Conservation (phyloP, 2,329 filamentous ascomycete genomes). For the Boeremia exigua region DNA sequence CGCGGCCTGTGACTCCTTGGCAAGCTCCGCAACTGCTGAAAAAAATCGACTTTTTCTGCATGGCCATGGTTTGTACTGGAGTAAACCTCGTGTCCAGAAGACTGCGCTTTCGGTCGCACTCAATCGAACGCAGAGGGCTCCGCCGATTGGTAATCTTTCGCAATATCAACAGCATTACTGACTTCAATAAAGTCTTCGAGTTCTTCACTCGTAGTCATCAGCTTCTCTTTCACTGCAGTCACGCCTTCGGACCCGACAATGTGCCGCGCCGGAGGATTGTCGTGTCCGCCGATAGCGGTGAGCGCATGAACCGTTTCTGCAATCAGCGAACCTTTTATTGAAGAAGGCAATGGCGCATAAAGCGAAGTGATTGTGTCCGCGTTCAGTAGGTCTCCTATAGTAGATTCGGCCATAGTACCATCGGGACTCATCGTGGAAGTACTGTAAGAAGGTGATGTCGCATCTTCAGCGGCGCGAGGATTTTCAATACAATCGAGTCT, state of each 20-base stretch:
- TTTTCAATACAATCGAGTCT: slow-evolving; percentile 67
- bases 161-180: slow-evolving; percentile 81
- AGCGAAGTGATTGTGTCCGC: slow-evolving; percentile 65
- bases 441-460: slow-evolving; percentile 38
- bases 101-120: too few species aligned
- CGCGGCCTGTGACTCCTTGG: too few species aligned
- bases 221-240: slow-evolving; percentile 87
- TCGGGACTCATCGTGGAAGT: slow-evolving; percentile 39
- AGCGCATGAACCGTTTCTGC: slow-evolving; percentile 90
- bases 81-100: too few species aligned
- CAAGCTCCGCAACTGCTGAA: neutral
- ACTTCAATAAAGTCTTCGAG: slow-evolving; percentile 94
- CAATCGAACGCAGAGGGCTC: slow-evolving; percentile 14
- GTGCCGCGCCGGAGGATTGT: slow-evolving; percentile 92
- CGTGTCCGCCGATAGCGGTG: slow-evolving; percentile 89
- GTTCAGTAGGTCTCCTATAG: slow-evolving; percentile 55
- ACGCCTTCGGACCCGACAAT: slow-evolving; percentile 93
- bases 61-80: neutral
- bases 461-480: slow-evolving; percentile 37
- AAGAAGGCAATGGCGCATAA: slow-evolving; percentile 73
- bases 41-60: neutral
- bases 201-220: slow-evolving; percentile 95
- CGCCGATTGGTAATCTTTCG: slow-evolving; percentile 23
- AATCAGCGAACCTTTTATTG: slow-evolving; percentile 75
- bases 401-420: slow-evolving; percentile 34